A percentile compares a stretch with the other conserved stretches of the same genome.
Conservation (phyloP, 2,329 filamentous ascomycete genomes). For the Graphilbum ipis-grandicollis region DNA sequence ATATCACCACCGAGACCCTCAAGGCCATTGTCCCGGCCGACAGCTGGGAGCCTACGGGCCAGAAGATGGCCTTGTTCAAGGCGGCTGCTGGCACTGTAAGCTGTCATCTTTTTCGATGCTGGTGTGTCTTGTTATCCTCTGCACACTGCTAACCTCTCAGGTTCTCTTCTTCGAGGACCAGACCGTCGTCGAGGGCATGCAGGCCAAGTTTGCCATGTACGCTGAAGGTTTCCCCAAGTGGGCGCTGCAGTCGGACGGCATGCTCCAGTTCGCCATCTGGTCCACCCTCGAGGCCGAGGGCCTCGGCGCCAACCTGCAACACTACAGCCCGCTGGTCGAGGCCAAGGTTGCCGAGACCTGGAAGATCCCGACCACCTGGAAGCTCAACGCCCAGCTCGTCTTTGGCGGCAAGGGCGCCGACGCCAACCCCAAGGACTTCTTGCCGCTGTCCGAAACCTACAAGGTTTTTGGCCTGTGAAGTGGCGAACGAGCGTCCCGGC, state of each 20-base stretch:
- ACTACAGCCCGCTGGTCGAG: conserved; percentile 82
- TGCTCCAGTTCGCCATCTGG: conserved; percentile 72
- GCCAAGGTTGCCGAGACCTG: conserved; percentile 50
- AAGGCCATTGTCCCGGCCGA: conserved; percentile 52
- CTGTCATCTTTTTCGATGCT: conserved; percentile 11
- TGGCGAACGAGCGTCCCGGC: too few relatives aligned
- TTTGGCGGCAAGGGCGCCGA: conserved; percentile 49
- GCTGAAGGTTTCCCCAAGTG: conserved; percentile 65
- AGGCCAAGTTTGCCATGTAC: conserved; percentile 54
- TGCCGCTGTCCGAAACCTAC: conserved; percentile 24
- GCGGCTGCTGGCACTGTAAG: conserved; percentile 58
- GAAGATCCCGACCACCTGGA: conserved; percentile 56
- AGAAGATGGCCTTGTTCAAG: conserved; percentile 39
- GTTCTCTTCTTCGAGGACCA: conserved; percentile 79
- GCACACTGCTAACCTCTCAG: conserved; percentile 16
- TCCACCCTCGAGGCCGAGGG: conserved; percentile 69
- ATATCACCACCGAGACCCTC: conserved; percentile 46
- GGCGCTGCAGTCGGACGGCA: conserved; percentile 61
- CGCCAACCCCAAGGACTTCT: conserved; percentile 45
- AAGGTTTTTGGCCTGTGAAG: conserved; percentile 41
- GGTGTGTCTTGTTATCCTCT: neutral
- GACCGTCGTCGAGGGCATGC: conserved; percentile 43
- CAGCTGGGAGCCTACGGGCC: conserved; percentile 34
- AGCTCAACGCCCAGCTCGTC: conserved; percentile 67
- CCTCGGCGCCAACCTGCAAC: conserved; percentile 76